phyloP scores from a whole-genome alignment of 2,329 filamentous ascomycete species.

The Leptographium flavum region DNA sequence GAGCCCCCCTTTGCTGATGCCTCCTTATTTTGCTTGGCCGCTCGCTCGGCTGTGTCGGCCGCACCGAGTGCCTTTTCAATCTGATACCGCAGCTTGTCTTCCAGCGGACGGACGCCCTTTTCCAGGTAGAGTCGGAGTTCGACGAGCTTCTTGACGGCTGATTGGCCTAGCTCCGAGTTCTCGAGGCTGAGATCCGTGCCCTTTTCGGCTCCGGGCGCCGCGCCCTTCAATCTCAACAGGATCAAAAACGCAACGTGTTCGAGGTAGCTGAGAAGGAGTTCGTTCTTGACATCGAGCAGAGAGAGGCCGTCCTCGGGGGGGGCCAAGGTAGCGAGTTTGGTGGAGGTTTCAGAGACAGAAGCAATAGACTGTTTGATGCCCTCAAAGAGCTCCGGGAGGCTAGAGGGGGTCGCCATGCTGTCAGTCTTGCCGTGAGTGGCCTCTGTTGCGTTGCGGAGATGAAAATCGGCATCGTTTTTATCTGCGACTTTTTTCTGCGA shows the following conservation, averaged over 20 bases:
- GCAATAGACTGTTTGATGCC: slow-evolving; percentile 44
- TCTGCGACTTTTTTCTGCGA: slow-evolving; percentile 7
- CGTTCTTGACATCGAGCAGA: slow-evolving; percentile 88
- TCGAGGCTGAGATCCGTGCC: slow-evolving; percentile 12
- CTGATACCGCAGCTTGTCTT: slow-evolving; percentile 84
- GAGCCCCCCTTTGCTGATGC: slow-evolving; percentile 17
- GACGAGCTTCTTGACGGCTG: slow-evolving; percentile 73
- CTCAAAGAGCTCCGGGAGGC: slow-evolving; percentile 32
- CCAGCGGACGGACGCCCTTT: slow-evolving; percentile 78
- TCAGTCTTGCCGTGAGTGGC: neutral
- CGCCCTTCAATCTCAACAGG: slow-evolving; percentile 60
- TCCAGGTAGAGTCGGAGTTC: slow-evolving; percentile 88
- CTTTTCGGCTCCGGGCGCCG: slow-evolving; percentile 13
- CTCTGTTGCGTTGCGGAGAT: neutral
- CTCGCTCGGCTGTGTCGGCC: slow-evolving; percentile 56
- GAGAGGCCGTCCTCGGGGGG: slow-evolving; percentile 82
- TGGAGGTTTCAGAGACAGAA: slow-evolving; percentile 52
- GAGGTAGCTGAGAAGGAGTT: slow-evolving; percentile 89
- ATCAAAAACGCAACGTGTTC: slow-evolving; percentile 88
- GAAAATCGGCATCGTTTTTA: neutral
- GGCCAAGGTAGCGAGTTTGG: slow-evolving; percentile 46
- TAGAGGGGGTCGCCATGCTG: slow-evolving; percentile 17
- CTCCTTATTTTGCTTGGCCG: slow-evolving; percentile 21
- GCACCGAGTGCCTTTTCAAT: slow-evolving; percentile 88
- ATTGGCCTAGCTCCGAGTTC: slow-evolving; percentile 38